Evolutionary conservation across 2,329 filamentous ascomycete species (phyloP).

Genomic region (Pseudogymnoascus sp.): DNA sequence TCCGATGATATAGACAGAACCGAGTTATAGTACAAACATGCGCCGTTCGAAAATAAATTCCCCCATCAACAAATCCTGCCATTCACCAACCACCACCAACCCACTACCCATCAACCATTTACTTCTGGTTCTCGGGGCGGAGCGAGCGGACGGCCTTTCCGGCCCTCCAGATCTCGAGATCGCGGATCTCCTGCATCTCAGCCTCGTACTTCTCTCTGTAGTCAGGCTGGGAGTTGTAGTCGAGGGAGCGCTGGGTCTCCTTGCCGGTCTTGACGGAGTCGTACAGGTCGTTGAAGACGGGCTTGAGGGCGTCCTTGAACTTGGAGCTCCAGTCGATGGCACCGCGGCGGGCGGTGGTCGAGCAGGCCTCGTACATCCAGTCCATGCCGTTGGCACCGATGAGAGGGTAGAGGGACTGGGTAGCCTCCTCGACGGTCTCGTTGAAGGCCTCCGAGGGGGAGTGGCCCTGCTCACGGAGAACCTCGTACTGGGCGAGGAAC

Average conservation of each 20-base stretch:
- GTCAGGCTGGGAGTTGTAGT: slow-evolving; percentile 92
- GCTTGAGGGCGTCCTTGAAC: slow-evolving; percentile 98
- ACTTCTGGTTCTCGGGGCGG: slow-evolving; percentile 80
- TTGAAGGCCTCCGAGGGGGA: slow-evolving; percentile 98
- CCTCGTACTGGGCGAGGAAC: slow-evolving; percentile 99
- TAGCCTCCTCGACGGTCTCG: slow-evolving; percentile 99
- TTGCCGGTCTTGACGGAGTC: slow-evolving; percentile 81
- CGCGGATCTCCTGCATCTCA: slow-evolving; percentile 97
- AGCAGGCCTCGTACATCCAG: slow-evolving; percentile 99
- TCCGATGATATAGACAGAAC: slow-evolving; percentile 18
- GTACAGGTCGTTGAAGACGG: slow-evolving; percentile 96
- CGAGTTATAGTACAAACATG: slow-evolving; percentile 25
- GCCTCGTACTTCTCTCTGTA: slow-evolving; percentile 97
- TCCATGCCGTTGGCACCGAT: slow-evolving; percentile 98
- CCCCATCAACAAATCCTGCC: slow-evolving; percentile 6
- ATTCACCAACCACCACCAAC: slow-evolving; percentile 16
- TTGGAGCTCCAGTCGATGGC: slow-evolving; percentile 96
- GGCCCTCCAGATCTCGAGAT: slow-evolving; percentile 97
- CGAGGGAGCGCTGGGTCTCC: slow-evolving; percentile 92
- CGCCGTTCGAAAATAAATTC: slow-evolving; percentile 18
- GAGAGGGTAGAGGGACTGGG: slow-evolving; percentile 93
- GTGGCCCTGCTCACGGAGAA: slow-evolving; percentile 97
- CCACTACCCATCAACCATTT: slow-evolving; percentile 13
- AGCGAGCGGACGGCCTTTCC: slow-evolving; percentile 92
- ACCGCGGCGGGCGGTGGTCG: slow-evolving; percentile 93